Conservation (phyloP, 148 eudicot genomes). For the Vaccinium darrowii region DNA sequence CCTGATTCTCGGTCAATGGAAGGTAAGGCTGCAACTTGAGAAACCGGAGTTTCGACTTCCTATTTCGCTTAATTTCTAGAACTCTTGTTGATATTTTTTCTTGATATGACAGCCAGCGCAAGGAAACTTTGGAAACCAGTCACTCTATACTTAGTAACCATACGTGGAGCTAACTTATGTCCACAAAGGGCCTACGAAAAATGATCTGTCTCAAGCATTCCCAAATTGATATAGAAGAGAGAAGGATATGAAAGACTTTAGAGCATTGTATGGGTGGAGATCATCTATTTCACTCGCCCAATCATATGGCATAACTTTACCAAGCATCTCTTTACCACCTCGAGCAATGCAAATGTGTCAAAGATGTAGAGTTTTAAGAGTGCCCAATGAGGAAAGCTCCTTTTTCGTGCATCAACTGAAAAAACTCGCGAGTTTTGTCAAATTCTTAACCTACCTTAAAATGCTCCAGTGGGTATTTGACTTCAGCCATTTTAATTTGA, state of each 20-base stretch:
- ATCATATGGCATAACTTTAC: not conserved
- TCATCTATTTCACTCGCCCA: not conserved
- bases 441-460: conserved; percentile 57
- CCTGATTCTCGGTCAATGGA: conserved; percentile 7
- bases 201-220: not conserved
- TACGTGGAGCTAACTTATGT: not conserved
- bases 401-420: not conserved
- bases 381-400: not conserved
- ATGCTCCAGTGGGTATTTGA: conserved; percentile 81
- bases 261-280: not conserved
- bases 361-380: not conserved
- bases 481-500: conserved; percentile 76
- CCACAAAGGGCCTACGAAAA: not conserved
- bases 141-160: not conserved
- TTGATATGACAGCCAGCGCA: not conserved
- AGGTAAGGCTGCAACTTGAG: conserved; percentile 5
- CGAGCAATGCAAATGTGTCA: not conserved
- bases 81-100: not conserved
- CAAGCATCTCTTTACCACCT: not conserved
- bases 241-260: not conserved
- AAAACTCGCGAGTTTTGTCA: not conserved
- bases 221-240: not conserved
- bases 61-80: not conserved
- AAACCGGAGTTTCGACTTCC: not conserved
- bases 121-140: not conserved